Base-by-base conservation (phyloP, 768 basidiomycete species). In the Leccinum arenicola region DNA sequence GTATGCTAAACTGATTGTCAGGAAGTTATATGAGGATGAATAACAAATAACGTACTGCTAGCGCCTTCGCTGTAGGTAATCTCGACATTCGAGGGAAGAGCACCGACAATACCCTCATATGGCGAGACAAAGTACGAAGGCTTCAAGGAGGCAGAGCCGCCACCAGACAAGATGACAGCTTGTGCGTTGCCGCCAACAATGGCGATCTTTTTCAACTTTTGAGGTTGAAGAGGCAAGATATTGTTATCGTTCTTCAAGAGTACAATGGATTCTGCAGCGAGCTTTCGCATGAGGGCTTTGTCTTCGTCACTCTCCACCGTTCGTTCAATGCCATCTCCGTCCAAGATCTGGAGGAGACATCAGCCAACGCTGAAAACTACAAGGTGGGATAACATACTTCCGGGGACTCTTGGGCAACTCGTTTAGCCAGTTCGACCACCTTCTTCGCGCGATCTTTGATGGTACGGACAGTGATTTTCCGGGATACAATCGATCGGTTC, bases 101-200 rank as follows among this genome's bases (percentile, higher is more conserved):
- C 87, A 14, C 80, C 77, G 17, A 82, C 78, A 33, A 95, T 85
- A 2, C 92, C 92, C 29, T 92, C 83, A 69, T 84, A 91, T 0
- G 93, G 92, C 6, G 84, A 84, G 50, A 88, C 73, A 61, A 89
- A 88, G 76, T 89, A 94, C 4, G 85, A 85, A 1, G 90, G 78
- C 65, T 89, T 88, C 55, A 93, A 77, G 35, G 76, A 70, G 10
- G 87, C 86, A 10, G 88, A 87, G 35, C 90, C 90, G 36, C 91
- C 90, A 25, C 91, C 91, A 19, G 88, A 91, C 49, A 89, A 83
- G 6, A 88, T 77, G 40, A 81, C 72, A 52, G 81, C 83, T 68
- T 83, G 82, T 47, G 83, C 84, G 69, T 89, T 89, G 9, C 71
- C 73, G 19, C 91, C 91, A 33, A 93, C 78, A 52, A 94, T 83